These are phyloP conservation scores for Bretziella fagacearum DNA, from an alignment of 2,329 filamentous ascomycete species.

Conservation along the genomic window DNA sequence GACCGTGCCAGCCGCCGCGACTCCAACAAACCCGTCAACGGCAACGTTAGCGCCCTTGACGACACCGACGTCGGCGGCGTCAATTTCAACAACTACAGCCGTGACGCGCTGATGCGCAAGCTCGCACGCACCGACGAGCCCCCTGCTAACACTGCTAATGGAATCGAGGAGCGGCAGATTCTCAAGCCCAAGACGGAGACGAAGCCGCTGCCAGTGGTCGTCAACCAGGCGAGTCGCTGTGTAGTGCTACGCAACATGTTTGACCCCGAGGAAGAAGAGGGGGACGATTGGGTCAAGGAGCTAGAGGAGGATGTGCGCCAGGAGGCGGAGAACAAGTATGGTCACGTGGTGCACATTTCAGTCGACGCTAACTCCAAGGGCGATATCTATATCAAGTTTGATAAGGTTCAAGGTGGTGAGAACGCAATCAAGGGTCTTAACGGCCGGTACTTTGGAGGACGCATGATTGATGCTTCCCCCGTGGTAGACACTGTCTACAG, in stretches of 20 bases:
- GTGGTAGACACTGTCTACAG: constrained; percentile 98
- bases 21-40: constrained; percentile 60
- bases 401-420: constrained; percentile 83
- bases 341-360: constrained; percentile 91
- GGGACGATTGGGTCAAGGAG: constrained; percentile 78
- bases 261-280: constrained; percentile 76
- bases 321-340: constrained; percentile 92
- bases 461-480: constrained; percentile 83
- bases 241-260: constrained; percentile 94
- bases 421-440: constrained; percentile 97
- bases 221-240: constrained; percentile 85
- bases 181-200: constrained; percentile 63
- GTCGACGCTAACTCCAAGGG: constrained; percentile 85
- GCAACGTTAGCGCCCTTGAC: constrained; percentile 68
- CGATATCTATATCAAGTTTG: constrained; percentile 98
- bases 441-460: constrained; percentile 84
- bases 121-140: constrained; percentile 88
- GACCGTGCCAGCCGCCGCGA: constrained; percentile 86
- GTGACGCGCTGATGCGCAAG: constrained; percentile 96
- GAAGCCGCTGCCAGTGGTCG: constrained; percentile 65
- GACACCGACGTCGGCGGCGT: constrained; percentile 96
- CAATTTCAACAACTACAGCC: constrained; percentile 99
- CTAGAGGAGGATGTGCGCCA: constrained; percentile 82
- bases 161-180: constrained; percentile 52
- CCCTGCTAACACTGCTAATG: constrained; percentile 29